Conservation (phyloP, 495 filamentous ascomycete species). For the Neurospora sp. region DNA sequence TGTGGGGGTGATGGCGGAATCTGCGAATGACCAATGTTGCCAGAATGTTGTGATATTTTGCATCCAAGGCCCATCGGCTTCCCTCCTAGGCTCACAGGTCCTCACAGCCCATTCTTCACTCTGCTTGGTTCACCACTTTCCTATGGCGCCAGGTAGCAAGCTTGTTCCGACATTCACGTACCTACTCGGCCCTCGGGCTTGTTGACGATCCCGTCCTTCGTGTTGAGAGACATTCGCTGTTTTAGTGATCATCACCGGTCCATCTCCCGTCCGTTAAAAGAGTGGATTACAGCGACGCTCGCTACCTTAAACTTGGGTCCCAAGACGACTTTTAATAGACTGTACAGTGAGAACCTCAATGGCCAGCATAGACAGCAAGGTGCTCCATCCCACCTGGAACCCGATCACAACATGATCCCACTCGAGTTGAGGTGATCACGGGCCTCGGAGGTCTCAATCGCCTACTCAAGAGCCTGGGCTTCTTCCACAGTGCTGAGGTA, state of each 20-base stretch:
- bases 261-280: background rate
- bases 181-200: background rate
- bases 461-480: background rate
- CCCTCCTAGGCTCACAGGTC: background rate
- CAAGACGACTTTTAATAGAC: background rate
- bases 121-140: background rate
- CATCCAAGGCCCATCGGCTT: background rate
- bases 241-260: background rate
- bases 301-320: background rate
- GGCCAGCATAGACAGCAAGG: background rate
- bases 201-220: background rate
- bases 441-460: background rate
- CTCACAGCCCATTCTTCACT: background rate
- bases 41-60: conserved; percentile 27
- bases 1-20: conserved; percentile 13
- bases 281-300: background rate
- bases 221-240: background rate
- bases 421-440: background rate
- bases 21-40: conserved; percentile 13
- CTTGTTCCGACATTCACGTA: background rate
- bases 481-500: too few relatives aligned
- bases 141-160: background rate
- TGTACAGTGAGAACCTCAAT: background rate
- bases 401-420: background rate
- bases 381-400: background rate